phyloP scores from a whole-genome alignment of 345 rosid genomes.

The Alliaria petiolata region DNA sequence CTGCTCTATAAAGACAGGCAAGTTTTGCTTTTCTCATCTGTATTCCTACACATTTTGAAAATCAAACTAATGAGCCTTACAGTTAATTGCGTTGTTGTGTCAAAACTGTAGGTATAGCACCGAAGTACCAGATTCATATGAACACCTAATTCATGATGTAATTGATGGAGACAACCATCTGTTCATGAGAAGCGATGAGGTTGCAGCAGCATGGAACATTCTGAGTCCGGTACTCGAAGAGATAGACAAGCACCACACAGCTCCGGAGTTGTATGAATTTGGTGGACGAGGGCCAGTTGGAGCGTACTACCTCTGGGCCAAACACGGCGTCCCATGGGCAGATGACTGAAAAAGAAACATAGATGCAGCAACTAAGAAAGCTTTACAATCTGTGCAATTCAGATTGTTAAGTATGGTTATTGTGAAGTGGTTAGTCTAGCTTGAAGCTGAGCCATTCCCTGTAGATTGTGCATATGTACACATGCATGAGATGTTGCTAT shows the following conservation, averaged over 20 bases:
- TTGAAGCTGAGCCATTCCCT: neutral
- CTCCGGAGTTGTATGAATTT: constrained; percentile 59
- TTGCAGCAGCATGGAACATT: constrained; percentile 70
- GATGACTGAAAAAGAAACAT: constrained; percentile 31
- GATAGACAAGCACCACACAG: constrained; percentile 49
- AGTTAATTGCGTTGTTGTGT: neutral
- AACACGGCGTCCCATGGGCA: constrained; percentile 61
- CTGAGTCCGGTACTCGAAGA: constrained; percentile 48
- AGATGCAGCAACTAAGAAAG: neutral
- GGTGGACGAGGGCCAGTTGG: constrained; percentile 82
- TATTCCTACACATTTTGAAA: neutral
- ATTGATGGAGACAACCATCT: constrained; percentile 82
- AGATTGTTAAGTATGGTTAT: constrained; percentile 6
- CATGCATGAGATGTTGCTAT: constrained; percentile 5
- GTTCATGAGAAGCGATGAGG: constrained; percentile 81
- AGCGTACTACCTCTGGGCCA: constrained; percentile 72
- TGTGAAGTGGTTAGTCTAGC: neutral
- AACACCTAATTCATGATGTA: constrained; percentile 77
- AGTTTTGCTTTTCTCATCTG: constrained; percentile 5
- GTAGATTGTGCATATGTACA: constrained; percentile 1
- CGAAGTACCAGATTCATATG: constrained; percentile 76
- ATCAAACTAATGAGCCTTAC: neutral
- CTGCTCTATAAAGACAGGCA: constrained; percentile 71
- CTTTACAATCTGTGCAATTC: neutral
- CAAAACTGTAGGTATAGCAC: constrained; percentile 40